Evolutionary conservation across 2,329 filamentous ascomycete genomes (phyloP), one percentile per base, ranked within the genome.

Genomic region (Dothistroma pini): DNA sequence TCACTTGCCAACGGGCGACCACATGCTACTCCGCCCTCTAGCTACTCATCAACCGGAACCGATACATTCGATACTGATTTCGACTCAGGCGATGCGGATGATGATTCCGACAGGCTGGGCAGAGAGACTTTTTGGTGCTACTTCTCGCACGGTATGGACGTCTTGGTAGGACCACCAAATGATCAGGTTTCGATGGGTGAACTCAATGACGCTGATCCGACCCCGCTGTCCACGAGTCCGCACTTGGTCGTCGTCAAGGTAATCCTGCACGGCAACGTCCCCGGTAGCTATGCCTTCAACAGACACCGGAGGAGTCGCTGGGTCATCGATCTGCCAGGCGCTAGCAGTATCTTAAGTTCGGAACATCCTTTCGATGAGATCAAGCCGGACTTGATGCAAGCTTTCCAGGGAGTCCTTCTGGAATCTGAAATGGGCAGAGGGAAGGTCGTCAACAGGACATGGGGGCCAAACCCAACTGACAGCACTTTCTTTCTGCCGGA

Each of bases 231-330:
- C 5, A 58, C 68, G 7, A 72, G 66, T 56, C 67, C 69, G 22
- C 86, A 88, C 47, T 81, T 96, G 11, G 91, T 95, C 0, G 93
- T 90, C 6, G 95, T 90, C 0, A 97, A 97, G 73, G 75, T 99
- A n/a, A 86, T 97, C 19, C 82, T 99, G 1, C 95, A 99, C 74
- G 91, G 90, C 49, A 99, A 99, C 70, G 87, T 97, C 2, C 95
- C 95, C 0, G 95, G 95, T 0, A 96, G 92, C 1, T 97, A 97
- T 74, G 90, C 93, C 11, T 99, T 99, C 78, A 97, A 99, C 76
- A 86, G 95, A 4, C 92, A 97, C 75, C 87, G 93, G 19, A 86
- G 95, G 63, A 91, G 90, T 69, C 86, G 93, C 47, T 99, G 95
- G 95, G 86, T 87, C 56, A 77, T 84, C 47, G 74, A 77, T n/a